Evolutionary conservation across 2,329 filamentous ascomycete genomes (phyloP).

Genomic region (Aspergillus floridensis): DNA sequence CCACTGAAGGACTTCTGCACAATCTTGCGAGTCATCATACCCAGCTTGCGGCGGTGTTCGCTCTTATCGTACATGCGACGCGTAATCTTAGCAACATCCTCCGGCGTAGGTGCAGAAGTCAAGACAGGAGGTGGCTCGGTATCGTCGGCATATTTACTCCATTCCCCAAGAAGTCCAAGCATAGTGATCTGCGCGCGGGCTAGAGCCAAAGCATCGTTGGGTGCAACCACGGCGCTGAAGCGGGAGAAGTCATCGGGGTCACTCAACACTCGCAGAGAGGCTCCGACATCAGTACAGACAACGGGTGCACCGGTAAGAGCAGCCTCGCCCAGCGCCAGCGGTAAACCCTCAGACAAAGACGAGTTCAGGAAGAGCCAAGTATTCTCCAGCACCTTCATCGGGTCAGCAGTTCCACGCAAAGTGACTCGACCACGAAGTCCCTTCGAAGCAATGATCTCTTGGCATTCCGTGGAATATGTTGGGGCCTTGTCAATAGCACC

Average conservation of each 20-base stretch:
- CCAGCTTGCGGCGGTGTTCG: conserved; percentile 55
- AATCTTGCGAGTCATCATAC: conserved; percentile 58
- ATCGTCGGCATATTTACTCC: conserved; percentile 59
- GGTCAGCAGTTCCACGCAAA: conserved; percentile 57
- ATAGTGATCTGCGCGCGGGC: conserved; percentile 63
- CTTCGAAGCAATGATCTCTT: conserved; percentile 58
- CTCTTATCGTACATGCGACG: conserved; percentile 61
- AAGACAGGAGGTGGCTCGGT: conserved; percentile 43
- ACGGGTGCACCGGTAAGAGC: conserved; percentile 47
- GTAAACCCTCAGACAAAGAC: conserved; percentile 46
- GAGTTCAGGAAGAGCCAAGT: conserved; percentile 57
- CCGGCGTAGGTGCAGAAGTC: conserved; percentile 48
- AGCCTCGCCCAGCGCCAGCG: conserved; percentile 47
- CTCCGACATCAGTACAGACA: conserved; percentile 43
- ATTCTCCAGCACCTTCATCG: conserved; percentile 54
- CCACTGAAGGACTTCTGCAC: conserved; percentile 60
- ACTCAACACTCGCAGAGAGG: conserved; percentile 41
- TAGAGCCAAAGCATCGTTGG: conserved; percentile 60
- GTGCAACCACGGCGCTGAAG: conserved; percentile 63
- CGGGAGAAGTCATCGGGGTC: conserved; percentile 47
- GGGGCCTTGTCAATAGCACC: conserved; percentile 63
- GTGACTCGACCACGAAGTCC: conserved; percentile 51
- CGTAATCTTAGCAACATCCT: conserved; percentile 55
- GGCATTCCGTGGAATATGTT: conserved; percentile 59
- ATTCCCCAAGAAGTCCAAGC: conserved; percentile 61